Evolutionary conservation across 1,139 yeast genomes (phyloP).

Genomic region (Pichia sp.): DNA sequence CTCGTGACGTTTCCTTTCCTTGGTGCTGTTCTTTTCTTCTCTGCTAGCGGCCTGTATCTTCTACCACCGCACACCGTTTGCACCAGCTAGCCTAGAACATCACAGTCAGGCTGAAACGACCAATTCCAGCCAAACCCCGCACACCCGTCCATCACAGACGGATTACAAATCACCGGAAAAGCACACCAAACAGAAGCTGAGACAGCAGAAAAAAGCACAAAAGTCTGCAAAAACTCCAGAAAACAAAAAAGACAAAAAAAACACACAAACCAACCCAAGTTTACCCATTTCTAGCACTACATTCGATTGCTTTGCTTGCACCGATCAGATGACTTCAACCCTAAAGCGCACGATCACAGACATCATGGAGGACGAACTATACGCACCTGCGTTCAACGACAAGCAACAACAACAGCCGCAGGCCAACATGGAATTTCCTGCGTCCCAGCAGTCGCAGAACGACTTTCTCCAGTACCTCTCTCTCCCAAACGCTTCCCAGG

Average conservation of each 20-base stretch:
- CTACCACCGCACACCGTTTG: not conserved
- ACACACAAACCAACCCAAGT: not conserved
- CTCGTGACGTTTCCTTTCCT: not conserved
- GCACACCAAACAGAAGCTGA: not conserved
- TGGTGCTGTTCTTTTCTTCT: not conserved
- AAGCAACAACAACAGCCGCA: not conserved
- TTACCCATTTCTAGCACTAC: not conserved
- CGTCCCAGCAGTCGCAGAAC: slow-evolving; percentile 12
- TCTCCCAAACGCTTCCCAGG: slow-evolving; percentile 17
- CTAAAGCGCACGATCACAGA: slow-evolving; percentile 29
- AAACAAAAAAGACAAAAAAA: not conserved
- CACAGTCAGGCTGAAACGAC: not conserved
- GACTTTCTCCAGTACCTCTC: slow-evolving; percentile 14
- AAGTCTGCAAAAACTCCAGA: not conserved
- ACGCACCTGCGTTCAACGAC: slow-evolving; percentile 16
- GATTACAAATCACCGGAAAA: slow-evolving; percentile 1
- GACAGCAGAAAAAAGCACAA: not conserved
- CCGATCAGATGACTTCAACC: slow-evolving; percentile 25
- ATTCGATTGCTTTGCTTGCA: not conserved
- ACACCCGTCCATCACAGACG: not conserved
- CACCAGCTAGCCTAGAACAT: not conserved
- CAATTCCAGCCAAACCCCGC: not conserved
- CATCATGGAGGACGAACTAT: slow-evolving; percentile 30
- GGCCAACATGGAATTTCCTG: slow-evolving; percentile 11
- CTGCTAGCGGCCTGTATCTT: not conserved